Evolutionary conservation across 768 basidiomycete genomes (phyloP).

Genomic region (Pleurotus djamor): DNA sequence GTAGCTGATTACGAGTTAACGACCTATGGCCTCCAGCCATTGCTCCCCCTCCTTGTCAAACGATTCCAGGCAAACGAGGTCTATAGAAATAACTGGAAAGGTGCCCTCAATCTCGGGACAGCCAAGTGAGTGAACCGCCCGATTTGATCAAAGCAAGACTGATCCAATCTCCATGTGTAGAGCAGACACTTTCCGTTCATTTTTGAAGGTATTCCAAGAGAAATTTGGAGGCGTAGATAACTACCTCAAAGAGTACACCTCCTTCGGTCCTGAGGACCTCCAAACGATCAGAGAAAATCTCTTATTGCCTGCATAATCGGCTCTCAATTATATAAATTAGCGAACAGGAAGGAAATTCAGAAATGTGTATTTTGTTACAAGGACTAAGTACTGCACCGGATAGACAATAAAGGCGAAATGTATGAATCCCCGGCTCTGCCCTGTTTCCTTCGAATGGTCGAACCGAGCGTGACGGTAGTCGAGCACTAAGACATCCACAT

Average conservation of each 20-base stretch:
- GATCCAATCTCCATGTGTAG: constrained; percentile 18
- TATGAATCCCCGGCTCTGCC: constrained; percentile 16
- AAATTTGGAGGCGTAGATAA: constrained; percentile 34
- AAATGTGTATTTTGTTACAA: too few relatives aligned
- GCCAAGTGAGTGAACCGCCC: constrained; percentile 23
- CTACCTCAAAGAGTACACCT: constrained; percentile 26
- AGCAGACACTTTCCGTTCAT: constrained; percentile 30
- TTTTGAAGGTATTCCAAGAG: constrained; percentile 25
- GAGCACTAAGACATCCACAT: constrained; percentile 16
- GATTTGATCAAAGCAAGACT: background rate
- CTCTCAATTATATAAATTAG: too few relatives aligned
- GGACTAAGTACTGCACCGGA: too few relatives aligned
- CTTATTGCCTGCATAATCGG: background rate
- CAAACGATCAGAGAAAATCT: constrained; percentile 4
- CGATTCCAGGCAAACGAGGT: constrained; percentile 26
- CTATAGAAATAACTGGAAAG: constrained; percentile 30
- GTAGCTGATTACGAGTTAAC: constrained; percentile 38
- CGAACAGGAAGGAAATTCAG: too few relatives aligned
- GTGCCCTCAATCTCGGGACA: constrained; percentile 28
- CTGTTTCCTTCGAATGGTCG: background rate
- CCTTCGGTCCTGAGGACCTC: constrained; percentile 28
- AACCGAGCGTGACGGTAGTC: constrained; percentile 5
- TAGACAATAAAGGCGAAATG: background rate
- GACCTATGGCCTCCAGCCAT: constrained; percentile 31
- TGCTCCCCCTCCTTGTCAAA: constrained; percentile 21